Conservation (phyloP, 1,139 yeast genomes). For the Saccharomycopsis crataegensis region DNA sequence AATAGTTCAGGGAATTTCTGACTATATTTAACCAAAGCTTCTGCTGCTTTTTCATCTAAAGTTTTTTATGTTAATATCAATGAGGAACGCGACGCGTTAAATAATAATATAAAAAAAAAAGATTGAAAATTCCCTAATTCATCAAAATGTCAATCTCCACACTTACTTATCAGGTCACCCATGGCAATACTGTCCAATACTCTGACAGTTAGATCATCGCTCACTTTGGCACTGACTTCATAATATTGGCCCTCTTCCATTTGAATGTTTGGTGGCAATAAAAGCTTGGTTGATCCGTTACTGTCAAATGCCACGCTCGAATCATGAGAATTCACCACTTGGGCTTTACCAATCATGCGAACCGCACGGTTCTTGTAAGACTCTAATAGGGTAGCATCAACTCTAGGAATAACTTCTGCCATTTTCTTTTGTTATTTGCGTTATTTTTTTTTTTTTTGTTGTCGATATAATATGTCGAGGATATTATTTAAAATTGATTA, state of each 20-base stretch:
- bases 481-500: too few relatives aligned
- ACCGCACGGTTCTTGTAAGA: constrained; percentile 7
- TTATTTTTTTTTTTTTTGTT: neutral
- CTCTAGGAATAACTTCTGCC: constrained; percentile 14
- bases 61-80: neutral
- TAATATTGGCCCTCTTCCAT: constrained; percentile 12
- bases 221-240: constrained; percentile 17
- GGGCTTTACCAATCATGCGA: constrained; percentile 15
- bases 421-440: neutral
- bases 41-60: constrained; percentile 17
- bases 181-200: constrained; percentile 10
- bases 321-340: constrained; percentile 1
- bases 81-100: neutral
- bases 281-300: constrained; percentile 10
- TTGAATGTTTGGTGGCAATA: constrained; percentile 11
- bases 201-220: constrained; percentile 9
- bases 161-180: constrained; percentile 11
- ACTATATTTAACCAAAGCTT: constrained; percentile 14
- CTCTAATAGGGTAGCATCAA: constrained; percentile 10
- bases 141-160: neutral
- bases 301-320: constrained; percentile 9
- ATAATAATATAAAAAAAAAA: neutral
- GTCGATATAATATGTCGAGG: neutral
- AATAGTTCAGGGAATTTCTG: constrained; percentile 19
- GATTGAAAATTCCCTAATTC: neutral